phyloP scores from a whole-genome alignment of 2,329 filamentous ascomycete genomes.

The Parascedosporium putredinis region DNA sequence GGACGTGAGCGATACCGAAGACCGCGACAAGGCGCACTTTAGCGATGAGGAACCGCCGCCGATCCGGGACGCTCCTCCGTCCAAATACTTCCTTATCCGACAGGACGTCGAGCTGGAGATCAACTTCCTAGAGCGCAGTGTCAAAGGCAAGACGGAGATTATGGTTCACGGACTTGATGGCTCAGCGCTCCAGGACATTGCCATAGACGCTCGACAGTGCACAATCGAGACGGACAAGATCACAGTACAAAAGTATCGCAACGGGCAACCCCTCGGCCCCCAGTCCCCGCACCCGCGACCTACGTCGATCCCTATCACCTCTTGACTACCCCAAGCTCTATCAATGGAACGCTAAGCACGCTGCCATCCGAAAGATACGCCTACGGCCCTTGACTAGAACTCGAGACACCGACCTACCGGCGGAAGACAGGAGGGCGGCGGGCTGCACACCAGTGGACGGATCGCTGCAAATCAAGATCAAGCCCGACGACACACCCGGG shows the following conservation, averaged over 20 bases:
- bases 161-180: constrained; percentile 56
- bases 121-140: constrained; percentile 64
- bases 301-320: constrained; percentile 57
- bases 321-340: constrained; percentile 50
- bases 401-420: constrained; percentile 41
- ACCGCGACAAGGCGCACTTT: neutral
- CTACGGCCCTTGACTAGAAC: constrained; percentile 43
- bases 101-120: constrained; percentile 86
- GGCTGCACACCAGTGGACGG: constrained; percentile 47
- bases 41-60: constrained; percentile 20
- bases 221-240: constrained; percentile 44
- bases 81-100: constrained; percentile 52
- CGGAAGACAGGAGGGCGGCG: constrained; percentile 42
- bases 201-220: constrained; percentile 53
- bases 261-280: constrained; percentile 11
- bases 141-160: constrained; percentile 74
- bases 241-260: constrained; percentile 34
- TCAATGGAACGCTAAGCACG: constrained; percentile 60
- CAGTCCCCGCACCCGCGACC: constrained; percentile 27
- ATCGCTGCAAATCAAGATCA: constrained; percentile 31
- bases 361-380: constrained; percentile 61
- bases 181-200: constrained; percentile 46
- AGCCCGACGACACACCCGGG: constrained; percentile 24
- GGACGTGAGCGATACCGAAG: neutral
- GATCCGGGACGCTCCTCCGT: constrained; percentile 24